These are phyloP conservation scores for Xylaria sp. DNA, from an alignment of 2,329 filamentous ascomycete genomes.

Conservation along the genomic window DNA sequence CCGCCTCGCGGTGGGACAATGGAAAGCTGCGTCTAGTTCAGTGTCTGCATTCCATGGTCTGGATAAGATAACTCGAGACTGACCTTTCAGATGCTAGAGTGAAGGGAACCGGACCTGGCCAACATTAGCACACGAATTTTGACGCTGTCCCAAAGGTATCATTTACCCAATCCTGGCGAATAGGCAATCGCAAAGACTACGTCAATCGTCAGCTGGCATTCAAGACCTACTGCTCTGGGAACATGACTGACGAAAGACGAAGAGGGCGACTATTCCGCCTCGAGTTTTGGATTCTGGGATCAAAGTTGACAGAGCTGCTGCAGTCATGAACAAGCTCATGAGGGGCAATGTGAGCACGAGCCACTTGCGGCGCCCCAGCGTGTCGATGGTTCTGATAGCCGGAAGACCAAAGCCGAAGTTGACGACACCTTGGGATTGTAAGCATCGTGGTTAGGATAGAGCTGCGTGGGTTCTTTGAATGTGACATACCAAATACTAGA, in stretches of 20 bases:
- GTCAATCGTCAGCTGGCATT: not conserved
- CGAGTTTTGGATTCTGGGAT: conserved; percentile 38
- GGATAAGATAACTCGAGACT: not conserved
- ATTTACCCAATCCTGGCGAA: not conserved
- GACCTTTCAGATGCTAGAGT: conserved; percentile 2
- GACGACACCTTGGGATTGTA: conserved; percentile 48
- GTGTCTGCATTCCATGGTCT: not conserved
- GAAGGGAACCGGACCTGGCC: not conserved
- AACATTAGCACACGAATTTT: not conserved
- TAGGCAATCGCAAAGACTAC: conserved; percentile 4
- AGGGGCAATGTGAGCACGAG: conserved; percentile 56
- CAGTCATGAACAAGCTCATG: conserved; percentile 56
- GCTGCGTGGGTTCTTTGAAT: not conserved
- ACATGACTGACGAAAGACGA: conserved; percentile 50
- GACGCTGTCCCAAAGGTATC: not conserved
- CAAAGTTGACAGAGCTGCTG: conserved; percentile 51
- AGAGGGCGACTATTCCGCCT: conserved; percentile 51
- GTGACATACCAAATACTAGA: conserved; percentile 1
- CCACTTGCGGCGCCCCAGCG: conserved; percentile 56
- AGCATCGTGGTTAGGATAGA: not conserved
- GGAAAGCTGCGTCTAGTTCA: not conserved
- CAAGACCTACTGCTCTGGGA: not conserved
- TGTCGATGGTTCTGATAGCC: conserved; percentile 54
- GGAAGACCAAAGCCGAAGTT: conserved; percentile 57
- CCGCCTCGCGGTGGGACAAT: not conserved